Base-by-base conservation (phyloP, 1,284 basidiomycete species). In the Microbotryum scabiosae region DNA sequence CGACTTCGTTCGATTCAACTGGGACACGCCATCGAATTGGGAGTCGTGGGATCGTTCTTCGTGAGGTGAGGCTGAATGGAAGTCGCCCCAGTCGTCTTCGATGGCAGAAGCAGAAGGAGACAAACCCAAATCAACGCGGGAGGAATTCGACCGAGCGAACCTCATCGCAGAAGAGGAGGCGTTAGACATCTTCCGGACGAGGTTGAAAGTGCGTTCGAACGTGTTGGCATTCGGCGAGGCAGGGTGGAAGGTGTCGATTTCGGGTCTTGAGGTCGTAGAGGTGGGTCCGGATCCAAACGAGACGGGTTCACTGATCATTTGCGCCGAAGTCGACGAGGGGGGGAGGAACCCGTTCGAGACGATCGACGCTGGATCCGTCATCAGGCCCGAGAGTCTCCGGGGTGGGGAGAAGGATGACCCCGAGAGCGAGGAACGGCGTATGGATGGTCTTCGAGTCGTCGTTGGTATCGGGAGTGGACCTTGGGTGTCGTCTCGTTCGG, bases 381-480 rank as follows among this genome's bases (percentile, higher is more conserved):
- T 67, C 10, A 67, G 61, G 6, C 53, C 55, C 6, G 63, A 65
- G 23, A 67, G 66, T 21, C 66, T 55, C 4, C 66, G 57, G 0
- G 66, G 66, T 0, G 65, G 66, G n/a, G 56, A 58, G 60, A 65
- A 66, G 16, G 64, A 56, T 23, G 25, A 16, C 30, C 10, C 18
- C 12, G 32, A 18, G n/a, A 23, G 12, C 26, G 41, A 16, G 43
- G 25, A 5, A 36, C 30, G 14, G n/a, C 2, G 28, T 9, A 18
- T 8, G 9, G 18, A 28, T 12, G 44, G 14, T 56, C 18, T 16
- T 21, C 30, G 48, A 25, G 30, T 5, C 18, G 54, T 6, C 45
- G 26, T 10, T 21, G 20, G 45, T 30, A 48, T 49, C 12, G 46
- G 28, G 21, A 28, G 25, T 25, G 18, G 48, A 44, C 23, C 32